phyloP scores from a whole-genome alignment of 139 green algal species.

The Gonium pectorale region DNA sequence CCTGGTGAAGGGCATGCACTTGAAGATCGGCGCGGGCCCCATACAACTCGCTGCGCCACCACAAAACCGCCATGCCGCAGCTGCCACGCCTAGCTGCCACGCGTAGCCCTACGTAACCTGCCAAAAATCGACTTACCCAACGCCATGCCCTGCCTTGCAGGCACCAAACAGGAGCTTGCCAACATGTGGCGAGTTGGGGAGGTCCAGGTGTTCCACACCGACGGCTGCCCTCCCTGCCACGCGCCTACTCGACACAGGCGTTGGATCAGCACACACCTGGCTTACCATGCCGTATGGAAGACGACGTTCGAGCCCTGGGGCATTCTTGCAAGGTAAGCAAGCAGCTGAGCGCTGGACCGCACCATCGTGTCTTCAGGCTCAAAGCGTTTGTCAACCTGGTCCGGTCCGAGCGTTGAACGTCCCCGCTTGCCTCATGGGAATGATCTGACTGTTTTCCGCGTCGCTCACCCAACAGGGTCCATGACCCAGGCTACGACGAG shows the following conservation, averaged over 20 bases:
- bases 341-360: not conserved
- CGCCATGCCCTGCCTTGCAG: no score
- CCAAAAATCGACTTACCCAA: no score
- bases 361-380: not conserved
- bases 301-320: constrained; percentile 35
- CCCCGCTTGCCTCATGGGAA: no score
- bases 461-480: no score
- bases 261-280: not conserved
- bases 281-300: not conserved
- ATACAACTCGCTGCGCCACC: no score
- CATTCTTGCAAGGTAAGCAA: constrained; percentile 12
- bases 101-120: no score
- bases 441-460: no score
- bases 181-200: not conserved
- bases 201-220: constrained; percentile 18
- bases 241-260: constrained; percentile 13
- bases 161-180: not conserved
- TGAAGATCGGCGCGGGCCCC: no score
- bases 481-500: constrained; percentile 26
- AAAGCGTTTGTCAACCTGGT: not conserved
- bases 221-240: constrained; percentile 8
- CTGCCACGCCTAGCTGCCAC: no score
- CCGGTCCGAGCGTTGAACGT: no score
- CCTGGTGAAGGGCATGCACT: no score
- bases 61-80: no score